Evolutionary conservation across 495 filamentous ascomycete species (phyloP), one percentile per base, ranked within the genome.

Genomic region (Tuber indicum): DNA sequence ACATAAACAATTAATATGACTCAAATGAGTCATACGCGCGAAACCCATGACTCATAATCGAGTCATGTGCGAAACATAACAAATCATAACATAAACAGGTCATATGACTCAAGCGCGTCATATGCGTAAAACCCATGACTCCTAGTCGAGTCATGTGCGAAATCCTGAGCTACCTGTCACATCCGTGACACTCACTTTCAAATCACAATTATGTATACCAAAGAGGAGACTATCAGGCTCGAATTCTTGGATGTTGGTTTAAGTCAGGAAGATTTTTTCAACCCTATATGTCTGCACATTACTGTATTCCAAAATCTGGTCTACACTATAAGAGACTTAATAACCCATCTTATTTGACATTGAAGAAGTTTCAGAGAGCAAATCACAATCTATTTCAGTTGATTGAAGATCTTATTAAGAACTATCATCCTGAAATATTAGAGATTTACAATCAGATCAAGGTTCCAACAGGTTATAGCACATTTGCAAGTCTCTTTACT

Each of bases 221-320:
- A 9, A 3, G 52, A 26, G 52, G n/a, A 3, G 10, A 26, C 10
- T 62, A 62, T 62, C 7, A 62, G 2, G n/a, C 8, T 9, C n/a
- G 9, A 1, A 62, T 49, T 21, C 42, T 74, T 3, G 73, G 36
- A 0, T 52, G 26, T 8, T 74, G 32, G 73, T 74, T 42, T 12
- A 74, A 74, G 43, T 74, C 36, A 0, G 73, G 39, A 7, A 21
- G 73, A 12, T 74, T 74, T 42, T 3, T 74, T 0, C 32, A 74
- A 9, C 49, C 17, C 2, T 74, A 74, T 42, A 74, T 74, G 73
- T 66, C 47, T 26, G 47, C 45, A 23, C 16, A 66, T 39, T 74
- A 74, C n/a, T 36, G 19, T 1, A 19, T 47, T 0, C 73, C 46
- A 3, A 4, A 26, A 1, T 21, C 26, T 23, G 46, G 36, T 0